Conservation (phyloP, 2,329 filamentous ascomycete species). For the Dactylonectria estremocensis region DNA sequence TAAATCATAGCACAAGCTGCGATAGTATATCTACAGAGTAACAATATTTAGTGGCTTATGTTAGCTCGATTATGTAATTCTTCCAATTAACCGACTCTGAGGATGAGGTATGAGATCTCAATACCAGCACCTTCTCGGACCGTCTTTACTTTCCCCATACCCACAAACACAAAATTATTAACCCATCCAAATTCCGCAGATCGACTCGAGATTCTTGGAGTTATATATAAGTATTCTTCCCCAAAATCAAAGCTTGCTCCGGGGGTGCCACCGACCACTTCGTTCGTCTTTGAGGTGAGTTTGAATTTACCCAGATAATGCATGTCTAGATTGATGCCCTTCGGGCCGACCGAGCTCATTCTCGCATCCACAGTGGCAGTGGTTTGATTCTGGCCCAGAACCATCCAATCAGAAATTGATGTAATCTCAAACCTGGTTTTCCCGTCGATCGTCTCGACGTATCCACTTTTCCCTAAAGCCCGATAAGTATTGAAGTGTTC, state of each 20-base stretch:
- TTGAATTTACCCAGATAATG: neutral
- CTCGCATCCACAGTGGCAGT: neutral
- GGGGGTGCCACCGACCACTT: neutral
- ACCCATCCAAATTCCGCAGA: neutral
- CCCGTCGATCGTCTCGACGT: neutral
- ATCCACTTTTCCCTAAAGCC: neutral
- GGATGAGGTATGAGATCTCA: neutral
- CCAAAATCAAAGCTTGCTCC: neutral
- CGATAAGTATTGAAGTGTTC: neutral
- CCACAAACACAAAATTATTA: neutral
- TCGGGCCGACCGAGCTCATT: neutral
- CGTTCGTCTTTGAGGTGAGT: neutral
- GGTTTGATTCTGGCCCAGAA: neutral
- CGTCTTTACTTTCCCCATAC: neutral
- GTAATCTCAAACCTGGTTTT: neutral
- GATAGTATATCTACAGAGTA: no score
- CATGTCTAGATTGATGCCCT: neutral
- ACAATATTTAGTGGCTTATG: no score
- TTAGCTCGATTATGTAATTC: no score
- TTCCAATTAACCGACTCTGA: neutral
- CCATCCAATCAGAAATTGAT: neutral
- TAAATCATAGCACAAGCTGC: no score
- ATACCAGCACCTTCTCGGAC: neutral
- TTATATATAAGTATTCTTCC: neutral
- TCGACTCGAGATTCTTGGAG: neutral